Evolutionary conservation across 345 rosid genomes (phyloP).

Genomic region (Syzygium aqueum): DNA sequence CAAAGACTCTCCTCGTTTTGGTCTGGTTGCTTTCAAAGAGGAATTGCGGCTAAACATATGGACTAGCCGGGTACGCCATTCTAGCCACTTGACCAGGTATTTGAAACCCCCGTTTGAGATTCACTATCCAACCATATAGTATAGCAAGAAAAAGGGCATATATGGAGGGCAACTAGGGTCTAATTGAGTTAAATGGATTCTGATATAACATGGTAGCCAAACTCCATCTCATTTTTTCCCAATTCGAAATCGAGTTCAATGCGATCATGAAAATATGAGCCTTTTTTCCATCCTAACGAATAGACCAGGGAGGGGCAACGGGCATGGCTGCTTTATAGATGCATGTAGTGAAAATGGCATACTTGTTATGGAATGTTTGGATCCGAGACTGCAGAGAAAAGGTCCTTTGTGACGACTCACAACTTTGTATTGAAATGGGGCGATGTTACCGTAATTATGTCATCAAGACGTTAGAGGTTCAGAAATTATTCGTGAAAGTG

Average conservation of each 20-base stretch:
- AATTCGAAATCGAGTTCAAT: background rate
- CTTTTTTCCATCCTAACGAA: background rate
- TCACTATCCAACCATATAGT: background rate
- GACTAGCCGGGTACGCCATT: background rate
- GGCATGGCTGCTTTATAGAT: background rate
- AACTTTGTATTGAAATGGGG: background rate
- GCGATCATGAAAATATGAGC: background rate
- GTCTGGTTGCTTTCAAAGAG: background rate
- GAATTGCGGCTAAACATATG: background rate
- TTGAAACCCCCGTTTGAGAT: background rate
- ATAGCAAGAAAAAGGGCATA: background rate
- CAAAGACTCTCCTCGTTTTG: background rate
- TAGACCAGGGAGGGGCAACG: background rate
- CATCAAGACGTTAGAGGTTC: background rate
- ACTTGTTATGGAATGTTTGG: background rate
- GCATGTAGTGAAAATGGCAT: background rate
- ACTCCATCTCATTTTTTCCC: background rate
- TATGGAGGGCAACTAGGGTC: background rate
- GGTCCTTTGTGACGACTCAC: background rate
- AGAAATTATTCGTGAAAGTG: background rate
- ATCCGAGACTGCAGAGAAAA: background rate
- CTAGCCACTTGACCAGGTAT: background rate
- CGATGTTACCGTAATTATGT: background rate
- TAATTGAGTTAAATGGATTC: background rate
- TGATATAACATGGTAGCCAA: background rate